These are phyloP conservation scores for Ophiostoma sp. DNA, from an alignment of 2,329 filamentous ascomycete genomes.

Conservation along the genomic window DNA sequence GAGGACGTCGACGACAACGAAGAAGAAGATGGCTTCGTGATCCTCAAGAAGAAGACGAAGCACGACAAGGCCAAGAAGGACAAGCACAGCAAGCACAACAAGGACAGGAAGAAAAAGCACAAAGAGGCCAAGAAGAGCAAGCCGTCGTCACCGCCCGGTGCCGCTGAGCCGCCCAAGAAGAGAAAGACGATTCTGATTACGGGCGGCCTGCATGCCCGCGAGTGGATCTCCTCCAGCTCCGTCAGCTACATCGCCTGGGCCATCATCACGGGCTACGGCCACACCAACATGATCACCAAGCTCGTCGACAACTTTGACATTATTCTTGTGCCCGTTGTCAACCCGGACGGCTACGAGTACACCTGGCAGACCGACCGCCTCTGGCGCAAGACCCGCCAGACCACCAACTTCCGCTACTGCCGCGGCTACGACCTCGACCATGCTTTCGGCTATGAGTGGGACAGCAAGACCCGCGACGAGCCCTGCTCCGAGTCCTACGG, in stretches of 20 bases:
- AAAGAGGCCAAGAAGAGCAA: background rate
- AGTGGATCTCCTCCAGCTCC: constrained; percentile 94
- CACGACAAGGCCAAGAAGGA: background rate
- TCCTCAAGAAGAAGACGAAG: constrained; percentile 11
- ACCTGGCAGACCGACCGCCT: constrained; percentile 88
- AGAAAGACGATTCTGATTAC: constrained; percentile 53
- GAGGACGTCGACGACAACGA: background rate
- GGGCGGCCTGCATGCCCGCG: constrained; percentile 86
- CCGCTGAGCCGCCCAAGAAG: constrained; percentile 7
- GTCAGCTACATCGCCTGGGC: constrained; percentile 90
- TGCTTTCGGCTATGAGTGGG: constrained; percentile 82
- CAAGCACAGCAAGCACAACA: background rate
- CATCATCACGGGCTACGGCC: constrained; percentile 79
- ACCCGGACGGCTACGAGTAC: constrained; percentile 93
- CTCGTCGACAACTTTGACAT: constrained; percentile 84
- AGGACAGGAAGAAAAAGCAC: background rate
- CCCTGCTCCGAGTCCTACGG: constrained; percentile 91
- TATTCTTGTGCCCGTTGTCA: constrained; percentile 82
- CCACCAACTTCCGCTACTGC: constrained; percentile 79
- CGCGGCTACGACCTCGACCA: constrained; percentile 87
- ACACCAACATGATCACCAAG: constrained; percentile 68
- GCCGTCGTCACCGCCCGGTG: background rate
- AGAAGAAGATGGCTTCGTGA: constrained; percentile 13
- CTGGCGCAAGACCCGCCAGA: constrained; percentile 92
- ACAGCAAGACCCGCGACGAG: constrained; percentile 64